Conservation (phyloP, 2,329 filamentous ascomycete species). For the Juglanconis sp. region DNA sequence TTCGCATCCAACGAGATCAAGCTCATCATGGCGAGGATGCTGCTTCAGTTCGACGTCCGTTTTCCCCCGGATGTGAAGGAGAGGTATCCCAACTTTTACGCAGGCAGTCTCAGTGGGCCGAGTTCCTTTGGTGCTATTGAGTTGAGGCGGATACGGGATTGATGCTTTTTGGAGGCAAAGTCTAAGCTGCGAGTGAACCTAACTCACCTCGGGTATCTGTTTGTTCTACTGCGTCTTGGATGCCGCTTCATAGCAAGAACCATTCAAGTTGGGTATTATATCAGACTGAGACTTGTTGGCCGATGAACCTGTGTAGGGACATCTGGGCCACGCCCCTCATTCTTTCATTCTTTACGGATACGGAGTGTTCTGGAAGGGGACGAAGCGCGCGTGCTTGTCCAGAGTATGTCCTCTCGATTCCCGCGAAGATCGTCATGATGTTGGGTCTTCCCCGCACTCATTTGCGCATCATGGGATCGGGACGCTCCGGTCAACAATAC, state of each 20-base stretch:
- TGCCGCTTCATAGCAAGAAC: too few species aligned
- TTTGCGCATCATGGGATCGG: background rate
- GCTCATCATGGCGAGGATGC: constrained; percentile 21
- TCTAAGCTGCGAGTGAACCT: background rate
- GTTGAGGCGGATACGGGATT: background rate
- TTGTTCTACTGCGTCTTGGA: too few species aligned
- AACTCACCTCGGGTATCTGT: background rate
- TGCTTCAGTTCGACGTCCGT: constrained; percentile 22
- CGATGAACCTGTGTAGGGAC: too few species aligned
- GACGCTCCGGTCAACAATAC: background rate
- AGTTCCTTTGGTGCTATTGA: constrained; percentile 4
- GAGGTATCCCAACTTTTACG: constrained; percentile 9
- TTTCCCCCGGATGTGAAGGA: constrained; percentile 1
- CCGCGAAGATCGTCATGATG: background rate
- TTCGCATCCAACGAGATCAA: constrained; percentile 27
- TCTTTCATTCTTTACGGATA: too few species aligned
- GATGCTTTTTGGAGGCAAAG: background rate
- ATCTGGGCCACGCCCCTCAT: too few species aligned
- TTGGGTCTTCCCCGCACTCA: background rate
- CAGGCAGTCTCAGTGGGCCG: constrained; percentile 5
- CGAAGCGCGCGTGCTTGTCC: background rate
- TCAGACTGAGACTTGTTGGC: too few species aligned
- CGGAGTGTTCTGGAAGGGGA: too few species aligned
- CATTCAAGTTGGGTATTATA: too few species aligned
- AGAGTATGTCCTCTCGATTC: background rate